Conservation (phyloP, 2,329 filamentous ascomycete species). For the Stenocarpella maydis region DNA sequence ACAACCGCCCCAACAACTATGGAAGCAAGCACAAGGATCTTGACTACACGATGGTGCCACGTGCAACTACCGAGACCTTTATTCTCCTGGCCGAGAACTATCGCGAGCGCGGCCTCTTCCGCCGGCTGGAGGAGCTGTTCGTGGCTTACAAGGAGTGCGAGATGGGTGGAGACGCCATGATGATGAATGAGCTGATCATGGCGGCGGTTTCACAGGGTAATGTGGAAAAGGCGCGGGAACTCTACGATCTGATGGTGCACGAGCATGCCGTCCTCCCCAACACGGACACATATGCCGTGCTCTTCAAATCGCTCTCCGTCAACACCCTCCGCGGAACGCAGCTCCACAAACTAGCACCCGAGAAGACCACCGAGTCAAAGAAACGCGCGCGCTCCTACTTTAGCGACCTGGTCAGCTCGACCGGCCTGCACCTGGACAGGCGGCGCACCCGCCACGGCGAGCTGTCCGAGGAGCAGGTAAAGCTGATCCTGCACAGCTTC, state of each 20-base stretch:
- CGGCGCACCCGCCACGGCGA: constrained; percentile 19
- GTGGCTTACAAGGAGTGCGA: constrained; percentile 68
- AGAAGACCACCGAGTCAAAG: not conserved
- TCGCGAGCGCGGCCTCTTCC: constrained; percentile 65
- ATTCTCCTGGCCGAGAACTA: constrained; percentile 78
- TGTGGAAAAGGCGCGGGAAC: constrained; percentile 59
- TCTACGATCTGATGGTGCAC: constrained; percentile 63
- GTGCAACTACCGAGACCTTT: constrained; percentile 80
- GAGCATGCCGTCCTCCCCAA: constrained; percentile 65
- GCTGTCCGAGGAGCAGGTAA: constrained; percentile 41
- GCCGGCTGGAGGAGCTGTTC: constrained; percentile 67
- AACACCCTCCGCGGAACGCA: constrained; percentile 46
- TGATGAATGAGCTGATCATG: constrained; percentile 81
- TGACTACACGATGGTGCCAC: constrained; percentile 52
- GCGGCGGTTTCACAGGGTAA: constrained; percentile 69
- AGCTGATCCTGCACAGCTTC: constrained; percentile 48
- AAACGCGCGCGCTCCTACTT: constrained; percentile 42
- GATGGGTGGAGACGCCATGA: constrained; percentile 74
- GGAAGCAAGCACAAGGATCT: constrained; percentile 36
- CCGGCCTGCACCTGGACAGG: constrained; percentile 41
- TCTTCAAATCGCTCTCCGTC: constrained; percentile 68
- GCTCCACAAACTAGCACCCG: not conserved
- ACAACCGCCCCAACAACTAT: constrained; percentile 35
- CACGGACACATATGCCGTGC: constrained; percentile 71
- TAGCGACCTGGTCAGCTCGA: constrained; percentile 42